Evolutionary conservation across 441 rosid genomes (phyloP), one percentile per base, ranked within the genome.

Genomic region (Populus hybrid): DNA sequence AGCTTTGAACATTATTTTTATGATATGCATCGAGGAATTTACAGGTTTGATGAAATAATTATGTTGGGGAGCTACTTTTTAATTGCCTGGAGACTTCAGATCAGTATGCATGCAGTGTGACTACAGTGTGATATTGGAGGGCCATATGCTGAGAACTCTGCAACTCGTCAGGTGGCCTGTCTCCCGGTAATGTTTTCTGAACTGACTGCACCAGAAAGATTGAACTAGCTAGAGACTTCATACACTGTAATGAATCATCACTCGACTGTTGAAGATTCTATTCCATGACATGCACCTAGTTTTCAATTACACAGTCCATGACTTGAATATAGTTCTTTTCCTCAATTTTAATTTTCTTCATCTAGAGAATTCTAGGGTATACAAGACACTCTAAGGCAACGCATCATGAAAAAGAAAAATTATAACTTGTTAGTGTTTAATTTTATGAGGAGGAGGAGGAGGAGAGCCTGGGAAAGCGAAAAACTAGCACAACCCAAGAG

Each of bases 151-250:
- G 76, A 76, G 70, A 26, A 69, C 10, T 24, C 73, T 72, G 79
- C 11, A 81, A 63, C 73, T 70, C 35, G 65, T 61, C 78, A 70
- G 72, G 42, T 65, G 76, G 63, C 68, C 4, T 72, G 79, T 77
- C 57, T 66, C 72, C 67, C 79, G 34, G 14, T 72, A 63, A 63
- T 72, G 81, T 40, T 16, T 71, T 75, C 64, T 78, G 84, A 72
- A 67, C 72, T 78, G 76, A 75, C 81, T 71, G 67, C 79, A 78
- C n/a, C 34, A 24, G 10, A 28, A 16, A 2, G 64, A 73, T 32
- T 10, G 30, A 32, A 30, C 67, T 21, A 18, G 40, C 10, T 21
- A 10, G 14, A 46, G 23, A 11, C 50, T 74, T 75, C 77, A 18
- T 40, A 24, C 70, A 74, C 76, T 30, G 2, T 20, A 72, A 50